phyloP scores from a whole-genome alignment of 2,329 filamentous ascomycete genomes.

The Trichophyton schoenleinii region DNA sequence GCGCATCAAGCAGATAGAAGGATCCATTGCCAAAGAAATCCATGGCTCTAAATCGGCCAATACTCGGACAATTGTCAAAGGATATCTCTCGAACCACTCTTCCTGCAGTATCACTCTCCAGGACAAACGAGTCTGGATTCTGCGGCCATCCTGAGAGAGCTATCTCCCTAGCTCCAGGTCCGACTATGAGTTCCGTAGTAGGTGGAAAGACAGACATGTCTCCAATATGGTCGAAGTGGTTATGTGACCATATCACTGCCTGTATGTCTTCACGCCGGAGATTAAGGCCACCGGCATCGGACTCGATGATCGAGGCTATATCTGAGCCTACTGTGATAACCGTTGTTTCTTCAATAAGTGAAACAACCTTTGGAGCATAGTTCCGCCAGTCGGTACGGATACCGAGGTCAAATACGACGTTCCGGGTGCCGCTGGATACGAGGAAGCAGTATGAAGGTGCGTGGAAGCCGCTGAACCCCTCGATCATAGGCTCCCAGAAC shows the following conservation, averaged over 20 bases:
- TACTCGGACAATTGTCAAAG: conserved; percentile 11
- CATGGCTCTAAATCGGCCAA: conserved; percentile 17
- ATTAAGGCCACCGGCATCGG: background rate
- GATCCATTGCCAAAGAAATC: conserved; percentile 23
- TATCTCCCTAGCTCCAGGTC: conserved; percentile 38
- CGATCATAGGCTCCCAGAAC: background rate
- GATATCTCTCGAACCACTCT: conserved; percentile 12
- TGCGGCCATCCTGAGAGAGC: conserved; percentile 39
- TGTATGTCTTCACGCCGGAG: background rate
- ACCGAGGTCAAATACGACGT: background rate
- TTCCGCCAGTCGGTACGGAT: background rate
- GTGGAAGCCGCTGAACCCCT: background rate
- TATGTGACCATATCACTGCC: conserved; percentile 12
- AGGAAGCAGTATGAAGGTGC: background rate
- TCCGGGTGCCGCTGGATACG: background rate
- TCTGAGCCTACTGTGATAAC: conserved; percentile 7
- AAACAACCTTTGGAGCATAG: background rate
- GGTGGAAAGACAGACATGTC: conserved; percentile 37
- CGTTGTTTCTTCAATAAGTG: background rate
- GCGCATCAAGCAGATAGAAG: conserved; percentile 21
- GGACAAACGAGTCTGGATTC: conserved; percentile 24
- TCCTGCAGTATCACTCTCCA: conserved; percentile 20
- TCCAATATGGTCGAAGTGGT: conserved; percentile 41
- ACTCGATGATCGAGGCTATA: background rate
- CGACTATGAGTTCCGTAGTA: conserved; percentile 39